Percentiles rank a stretch among this genome's conserved stretches.
Evolutionary conservation across 2,329 filamentous ascomycete species (phyloP).

Genomic region (Phaeosphaeria sp.): DNA sequence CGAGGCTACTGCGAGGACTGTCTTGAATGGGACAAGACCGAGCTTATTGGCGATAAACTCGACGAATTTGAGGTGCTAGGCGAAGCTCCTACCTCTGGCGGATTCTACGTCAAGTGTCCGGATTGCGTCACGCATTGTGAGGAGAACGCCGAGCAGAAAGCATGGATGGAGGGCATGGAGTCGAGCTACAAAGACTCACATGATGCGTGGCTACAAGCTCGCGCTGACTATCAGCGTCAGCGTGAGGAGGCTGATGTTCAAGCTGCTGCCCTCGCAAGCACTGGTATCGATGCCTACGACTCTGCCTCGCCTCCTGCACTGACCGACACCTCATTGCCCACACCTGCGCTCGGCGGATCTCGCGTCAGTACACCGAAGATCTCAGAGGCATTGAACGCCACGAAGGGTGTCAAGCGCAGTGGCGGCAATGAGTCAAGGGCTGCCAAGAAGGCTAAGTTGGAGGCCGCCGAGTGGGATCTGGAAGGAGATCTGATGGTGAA

Average conservation of each 20-base stretch:
- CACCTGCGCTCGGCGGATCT: slow-evolving; percentile 28
- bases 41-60: slow-evolving; percentile 60
- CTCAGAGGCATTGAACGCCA: not conserved
- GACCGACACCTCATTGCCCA: slow-evolving; percentile 34
- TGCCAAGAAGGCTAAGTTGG: slow-evolving; percentile 23
- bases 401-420: slow-evolving; percentile 11
- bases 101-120: slow-evolving; percentile 62
- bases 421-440: slow-evolving; percentile 5
- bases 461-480: slow-evolving; percentile 3
- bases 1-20: slow-evolving; percentile 66
- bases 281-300: slow-evolving; percentile 23
- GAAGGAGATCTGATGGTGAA: slow-evolving; percentile 9
- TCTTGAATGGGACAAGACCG: slow-evolving; percentile 59
- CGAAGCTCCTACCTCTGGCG: slow-evolving; percentile 51
- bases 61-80: slow-evolving; percentile 61
- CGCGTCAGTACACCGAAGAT: slow-evolving; percentile 30
- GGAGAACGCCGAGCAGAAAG: slow-evolving; percentile 25
- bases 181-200: slow-evolving; percentile 31
- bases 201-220: slow-evolving; percentile 26
- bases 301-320: slow-evolving; percentile 30
- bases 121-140: slow-evolving; percentile 43
- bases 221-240: slow-evolving; percentile 19
- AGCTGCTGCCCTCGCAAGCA: not conserved
- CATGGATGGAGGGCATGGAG: slow-evolving; percentile 34
- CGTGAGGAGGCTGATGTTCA: slow-evolving; percentile 19